Conservation (phyloP, 2,329 filamentous ascomycete species). For the Graphium sp. region DNA sequence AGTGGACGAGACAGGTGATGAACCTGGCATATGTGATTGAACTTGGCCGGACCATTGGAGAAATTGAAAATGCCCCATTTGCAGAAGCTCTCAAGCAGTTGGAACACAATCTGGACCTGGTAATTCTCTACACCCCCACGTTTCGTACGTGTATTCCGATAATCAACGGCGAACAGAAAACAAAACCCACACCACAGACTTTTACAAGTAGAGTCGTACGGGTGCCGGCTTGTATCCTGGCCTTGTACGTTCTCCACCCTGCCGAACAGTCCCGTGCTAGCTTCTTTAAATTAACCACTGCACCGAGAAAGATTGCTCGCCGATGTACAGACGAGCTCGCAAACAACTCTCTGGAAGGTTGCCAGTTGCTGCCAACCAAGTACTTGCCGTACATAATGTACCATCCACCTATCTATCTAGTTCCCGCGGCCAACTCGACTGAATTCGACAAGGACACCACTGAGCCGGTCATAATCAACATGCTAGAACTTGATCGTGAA, state of each 20-base stretch:
- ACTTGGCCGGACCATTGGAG: too few relatives aligned
- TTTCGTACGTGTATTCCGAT: slow-evolving; percentile 53
- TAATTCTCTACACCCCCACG: slow-evolving; percentile 81
- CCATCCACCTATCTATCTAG: slow-evolving; percentile 82
- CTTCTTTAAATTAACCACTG: too few relatives aligned
- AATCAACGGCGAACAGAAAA: slow-evolving; percentile 61
- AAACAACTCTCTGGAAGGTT: slow-evolving; percentile 76
- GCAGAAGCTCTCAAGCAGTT: slow-evolving; percentile 76
- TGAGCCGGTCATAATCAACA: slow-evolving; percentile 56
- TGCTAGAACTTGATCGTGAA: slow-evolving; percentile 32
- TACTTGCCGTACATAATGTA: slow-evolving; percentile 81
- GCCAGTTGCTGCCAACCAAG: slow-evolving; percentile 70
- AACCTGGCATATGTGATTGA: slow-evolving; percentile 42
- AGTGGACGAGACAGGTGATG: slow-evolving; percentile 66
- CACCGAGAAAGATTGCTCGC: slow-evolving; percentile 68
- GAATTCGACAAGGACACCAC: slow-evolving; percentile 46
- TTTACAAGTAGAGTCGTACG: slow-evolving; percentile 72
- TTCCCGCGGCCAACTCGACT: slow-evolving; percentile 44
- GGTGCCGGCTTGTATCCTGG: slow-evolving; percentile 59
- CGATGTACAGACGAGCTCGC: slow-evolving; percentile 56
- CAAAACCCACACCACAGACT: slow-evolving; percentile 87
- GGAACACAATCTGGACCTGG: slow-evolving; percentile 51
- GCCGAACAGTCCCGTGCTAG: too few relatives aligned
- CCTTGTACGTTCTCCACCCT: slow-evolving; percentile 42
- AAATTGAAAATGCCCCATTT: too few relatives aligned